Conservation (phyloP, 139 green algal species). For the Pleodorina starrii region DNA sequence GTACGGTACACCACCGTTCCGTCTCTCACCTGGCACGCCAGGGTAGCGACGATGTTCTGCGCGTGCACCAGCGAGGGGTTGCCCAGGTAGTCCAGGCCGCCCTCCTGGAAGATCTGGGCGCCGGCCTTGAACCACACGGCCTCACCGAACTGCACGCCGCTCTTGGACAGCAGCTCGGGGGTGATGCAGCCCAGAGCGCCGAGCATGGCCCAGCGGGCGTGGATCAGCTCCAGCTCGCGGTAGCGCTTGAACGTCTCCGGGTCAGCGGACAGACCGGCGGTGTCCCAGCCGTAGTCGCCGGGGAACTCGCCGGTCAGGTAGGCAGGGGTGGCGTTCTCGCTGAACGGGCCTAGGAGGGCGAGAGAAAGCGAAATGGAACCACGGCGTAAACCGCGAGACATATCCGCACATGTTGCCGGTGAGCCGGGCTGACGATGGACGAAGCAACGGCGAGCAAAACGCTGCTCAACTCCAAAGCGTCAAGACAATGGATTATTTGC, state of each 20-base stretch:
- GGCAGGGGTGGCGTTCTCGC: slow-evolving; percentile 49
- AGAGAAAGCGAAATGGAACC: no score
- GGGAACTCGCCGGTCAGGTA: slow-evolving; percentile 92
- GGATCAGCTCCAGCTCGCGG: slow-evolving; percentile 97
- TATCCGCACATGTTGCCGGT: no score
- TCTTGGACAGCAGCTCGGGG: slow-evolving; percentile 67
- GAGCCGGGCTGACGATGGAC: no score
- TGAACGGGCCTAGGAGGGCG: slow-evolving; percentile 31
- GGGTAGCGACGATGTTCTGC: slow-evolving; percentile 94
- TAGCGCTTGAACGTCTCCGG: slow-evolving; percentile 84
- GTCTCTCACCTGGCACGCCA: slow-evolving; percentile 85
- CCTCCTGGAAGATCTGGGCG: slow-evolving; percentile 92
- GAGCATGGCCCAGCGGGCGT: slow-evolving; percentile 98
- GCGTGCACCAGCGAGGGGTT: slow-evolving; percentile 96
- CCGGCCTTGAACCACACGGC: slow-evolving; percentile 98
- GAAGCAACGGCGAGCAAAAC: no score
- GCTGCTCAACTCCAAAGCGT: no score
- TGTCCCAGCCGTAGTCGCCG: slow-evolving; percentile 97
- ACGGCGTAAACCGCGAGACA: no score
- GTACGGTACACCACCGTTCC: not conserved
- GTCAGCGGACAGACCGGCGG: slow-evolving; percentile 94
- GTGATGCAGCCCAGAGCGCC: slow-evolving; percentile 86
- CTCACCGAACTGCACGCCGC: slow-evolving; percentile 79
- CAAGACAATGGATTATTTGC: no score
- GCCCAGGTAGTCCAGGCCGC: slow-evolving; percentile 95